Percentiles rank a stretch among this genome's conserved stretches.
Conservation (phyloP, 108 stramenopile genomes). For the Asterionellopsis glacialis region DNA sequence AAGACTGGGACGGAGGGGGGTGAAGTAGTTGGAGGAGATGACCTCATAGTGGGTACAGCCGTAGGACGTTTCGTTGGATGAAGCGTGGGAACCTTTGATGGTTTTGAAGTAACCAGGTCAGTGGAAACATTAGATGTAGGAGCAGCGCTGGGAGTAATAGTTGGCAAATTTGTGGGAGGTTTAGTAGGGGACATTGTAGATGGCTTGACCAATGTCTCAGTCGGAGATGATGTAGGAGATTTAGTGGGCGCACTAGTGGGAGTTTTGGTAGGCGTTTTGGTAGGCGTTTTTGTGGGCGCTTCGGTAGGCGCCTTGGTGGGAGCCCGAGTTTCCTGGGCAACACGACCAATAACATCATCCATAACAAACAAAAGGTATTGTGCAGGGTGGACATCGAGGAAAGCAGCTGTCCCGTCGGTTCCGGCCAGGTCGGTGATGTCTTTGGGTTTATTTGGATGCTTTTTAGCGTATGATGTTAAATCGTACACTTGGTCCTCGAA, state of each 20-base stretch:
- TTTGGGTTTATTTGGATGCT: slow-evolving; percentile 13
- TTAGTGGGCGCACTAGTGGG: slow-evolving; percentile 5
- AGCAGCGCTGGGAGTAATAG: too few species aligned
- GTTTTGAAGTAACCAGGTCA: too few species aligned
- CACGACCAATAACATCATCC: background rate
- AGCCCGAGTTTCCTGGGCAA: background rate
- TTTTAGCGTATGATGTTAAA: slow-evolving; percentile 8
- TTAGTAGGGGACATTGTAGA: too few species aligned
- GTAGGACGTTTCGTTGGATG: too few species aligned
- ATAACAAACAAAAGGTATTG: background rate
- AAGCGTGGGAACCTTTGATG: too few species aligned
- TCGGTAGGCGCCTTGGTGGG: slow-evolving; percentile 14
- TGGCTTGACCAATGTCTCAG: too few species aligned
- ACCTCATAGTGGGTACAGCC: too few species aligned
- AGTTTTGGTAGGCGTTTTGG: background rate
- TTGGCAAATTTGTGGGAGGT: too few species aligned
- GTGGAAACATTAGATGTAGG: too few species aligned
- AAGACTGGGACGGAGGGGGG: too few species aligned
- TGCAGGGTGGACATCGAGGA: background rate
- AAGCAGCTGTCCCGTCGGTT: background rate
- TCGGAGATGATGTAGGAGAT: background rate
- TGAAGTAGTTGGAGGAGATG: too few species aligned
- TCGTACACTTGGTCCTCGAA: slow-evolving; percentile 17
- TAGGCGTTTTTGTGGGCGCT: slow-evolving; percentile 5
- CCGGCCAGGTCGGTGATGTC: background rate